These are phyloP conservation scores for Volvox carteri DNA, from an alignment of 163 green algal genomes.

Conservation along the genomic window DNA sequence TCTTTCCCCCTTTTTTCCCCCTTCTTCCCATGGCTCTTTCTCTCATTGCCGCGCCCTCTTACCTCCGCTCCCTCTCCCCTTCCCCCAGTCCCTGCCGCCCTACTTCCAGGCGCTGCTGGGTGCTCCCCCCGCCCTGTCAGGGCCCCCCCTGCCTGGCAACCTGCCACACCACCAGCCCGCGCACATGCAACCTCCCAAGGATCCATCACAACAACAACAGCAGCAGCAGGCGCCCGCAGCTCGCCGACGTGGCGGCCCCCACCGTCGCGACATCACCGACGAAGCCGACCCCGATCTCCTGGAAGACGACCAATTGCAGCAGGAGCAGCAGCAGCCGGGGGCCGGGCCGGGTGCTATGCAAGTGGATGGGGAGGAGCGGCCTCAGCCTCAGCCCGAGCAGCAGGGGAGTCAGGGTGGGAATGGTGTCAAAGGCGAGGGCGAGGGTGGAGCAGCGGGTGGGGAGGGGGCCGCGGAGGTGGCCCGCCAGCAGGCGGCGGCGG, in stretches of 20 bases:
- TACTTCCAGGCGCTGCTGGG: slow-evolving; percentile 80
- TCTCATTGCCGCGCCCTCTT: not conserved
- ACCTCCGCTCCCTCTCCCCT: not conserved
- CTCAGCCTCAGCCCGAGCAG: not conserved
- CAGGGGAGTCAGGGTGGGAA: too few relatives aligned
- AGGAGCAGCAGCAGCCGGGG: not conserved
- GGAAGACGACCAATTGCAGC: slow-evolving; percentile 22
- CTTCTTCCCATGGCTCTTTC: not conserved
- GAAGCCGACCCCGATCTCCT: slow-evolving; percentile 31
- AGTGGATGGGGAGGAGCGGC: not conserved
- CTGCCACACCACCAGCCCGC: slow-evolving; percentile 7
- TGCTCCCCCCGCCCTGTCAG: slow-evolving; percentile 64
- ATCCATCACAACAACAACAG: slow-evolving; percentile 33
- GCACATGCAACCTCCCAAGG: slow-evolving; percentile 10
- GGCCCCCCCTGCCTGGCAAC: slow-evolving; percentile 64
- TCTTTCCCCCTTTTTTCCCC: not conserved
- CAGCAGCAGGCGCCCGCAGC: not conserved
- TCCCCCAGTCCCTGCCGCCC: slow-evolving; percentile 73
- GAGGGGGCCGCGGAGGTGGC: not conserved
- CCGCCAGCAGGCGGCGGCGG: not conserved
- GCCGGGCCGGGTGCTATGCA: slow-evolving; percentile 2
- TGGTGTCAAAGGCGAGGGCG: not conserved
- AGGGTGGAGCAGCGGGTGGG: not conserved
- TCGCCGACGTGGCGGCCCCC: not conserved
- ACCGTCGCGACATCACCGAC: not conserved